phyloP scores from a whole-genome alignment of 306 rosid genomes.

The Hylodesmum podocarpum region DNA sequence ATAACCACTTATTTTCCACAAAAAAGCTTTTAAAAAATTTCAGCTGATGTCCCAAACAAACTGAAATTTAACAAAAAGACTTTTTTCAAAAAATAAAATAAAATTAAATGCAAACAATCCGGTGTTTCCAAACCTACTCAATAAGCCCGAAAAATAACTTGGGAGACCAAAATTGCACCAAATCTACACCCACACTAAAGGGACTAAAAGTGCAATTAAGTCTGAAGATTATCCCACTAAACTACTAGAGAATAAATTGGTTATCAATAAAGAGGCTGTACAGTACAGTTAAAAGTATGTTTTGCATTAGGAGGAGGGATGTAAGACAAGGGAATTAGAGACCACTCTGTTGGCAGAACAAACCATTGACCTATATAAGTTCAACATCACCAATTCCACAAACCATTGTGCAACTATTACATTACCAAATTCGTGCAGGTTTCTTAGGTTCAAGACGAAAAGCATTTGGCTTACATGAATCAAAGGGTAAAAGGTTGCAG shows the following conservation, averaged over 20 bases:
- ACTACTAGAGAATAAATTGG: background rate
- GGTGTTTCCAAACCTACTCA: too few relatives aligned
- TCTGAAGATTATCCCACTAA: background rate
- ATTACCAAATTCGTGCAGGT: background rate
- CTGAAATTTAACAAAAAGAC: too few relatives aligned
- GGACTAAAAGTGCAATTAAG: background rate
- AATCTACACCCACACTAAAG: background rate
- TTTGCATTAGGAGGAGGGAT: background rate
- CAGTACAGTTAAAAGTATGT: background rate
- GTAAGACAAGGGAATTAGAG: background rate
- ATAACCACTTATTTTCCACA: too few relatives aligned
- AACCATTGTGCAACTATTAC: background rate
- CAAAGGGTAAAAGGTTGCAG: background rate
- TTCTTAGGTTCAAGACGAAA: background rate
- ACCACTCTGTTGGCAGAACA: conserved; percentile 12
- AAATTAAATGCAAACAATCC: too few relatives aligned
- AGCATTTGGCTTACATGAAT: background rate
- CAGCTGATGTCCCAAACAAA: too few relatives aligned
- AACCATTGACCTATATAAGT: background rate
- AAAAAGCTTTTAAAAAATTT: too few relatives aligned
- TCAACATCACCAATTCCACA: background rate
- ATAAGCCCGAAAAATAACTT: background rate
- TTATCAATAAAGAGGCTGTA: background rate
- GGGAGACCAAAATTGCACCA: background rate
- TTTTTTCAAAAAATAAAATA: too few relatives aligned